phyloP scores from a whole-genome alignment of 495 filamentous ascomycete species.

The Penicilliopsis zonata region DNA sequence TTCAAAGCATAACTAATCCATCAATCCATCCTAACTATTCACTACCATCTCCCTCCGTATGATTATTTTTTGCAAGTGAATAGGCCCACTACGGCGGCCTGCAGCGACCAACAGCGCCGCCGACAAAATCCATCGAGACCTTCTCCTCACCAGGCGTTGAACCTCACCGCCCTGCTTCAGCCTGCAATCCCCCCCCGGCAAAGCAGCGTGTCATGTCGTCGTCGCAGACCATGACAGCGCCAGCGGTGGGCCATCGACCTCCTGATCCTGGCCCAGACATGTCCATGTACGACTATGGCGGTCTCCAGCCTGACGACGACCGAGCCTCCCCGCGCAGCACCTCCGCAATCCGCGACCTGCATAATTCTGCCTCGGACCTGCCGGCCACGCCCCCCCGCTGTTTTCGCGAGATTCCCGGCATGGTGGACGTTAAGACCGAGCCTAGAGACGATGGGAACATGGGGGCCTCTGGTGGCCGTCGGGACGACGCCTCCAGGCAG shows the following conservation, averaged over 20 bases:
- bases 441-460: slow-evolving; percentile 7
- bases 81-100: not conserved
- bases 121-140: slow-evolving; percentile 3
- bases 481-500: slow-evolving; percentile 16
- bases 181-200: slow-evolving; percentile 13
- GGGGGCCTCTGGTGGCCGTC: slow-evolving; percentile 4
- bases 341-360: slow-evolving; percentile 35
- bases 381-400: slow-evolving; percentile 13
- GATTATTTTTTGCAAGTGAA: too few relatives aligned
- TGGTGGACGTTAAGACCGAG: slow-evolving; percentile 26
- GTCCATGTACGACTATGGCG: slow-evolving; percentile 30
- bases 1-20: too few relatives aligned
- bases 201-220: slow-evolving; percentile 35
- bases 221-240: slow-evolving; percentile 46
- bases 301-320: slow-evolving; percentile 19
- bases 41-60: too few relatives aligned
- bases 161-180: slow-evolving; percentile 9
- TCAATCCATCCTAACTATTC: too few relatives aligned
- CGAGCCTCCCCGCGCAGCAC: slow-evolving; percentile 26
- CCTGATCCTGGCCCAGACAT: slow-evolving; percentile 32
- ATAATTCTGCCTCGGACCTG: slow-evolving; percentile 30
- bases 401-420: slow-evolving; percentile 14
- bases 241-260: slow-evolving; percentile 39
- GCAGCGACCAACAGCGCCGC: not conserved
- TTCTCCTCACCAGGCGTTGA: slow-evolving; percentile 14